A percentile compares a stretch with the other conserved stretches of the same genome.
Evolutionary conservation across 2,329 filamentous ascomycete species (phyloP).

Genomic region (Aspergillus awamori): DNA sequence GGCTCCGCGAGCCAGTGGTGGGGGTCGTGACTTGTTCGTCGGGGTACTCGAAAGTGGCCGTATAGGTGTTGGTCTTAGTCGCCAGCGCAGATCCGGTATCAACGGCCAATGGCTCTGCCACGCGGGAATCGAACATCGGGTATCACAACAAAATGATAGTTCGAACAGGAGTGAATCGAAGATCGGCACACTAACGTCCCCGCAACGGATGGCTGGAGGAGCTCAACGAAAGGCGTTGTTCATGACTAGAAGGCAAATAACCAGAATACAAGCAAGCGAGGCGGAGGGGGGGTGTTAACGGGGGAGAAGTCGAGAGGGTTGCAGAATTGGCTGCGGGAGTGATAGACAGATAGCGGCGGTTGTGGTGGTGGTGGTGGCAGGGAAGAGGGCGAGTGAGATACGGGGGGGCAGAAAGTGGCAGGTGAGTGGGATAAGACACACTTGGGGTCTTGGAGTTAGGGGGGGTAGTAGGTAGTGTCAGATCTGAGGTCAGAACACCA

Average conservation of each 20-base stretch:
- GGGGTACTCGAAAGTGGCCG: slow-evolving; percentile 49
- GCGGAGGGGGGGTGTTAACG: slow-evolving; percentile 17
- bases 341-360: slow-evolving; percentile 10
- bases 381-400: slow-evolving; percentile 10
- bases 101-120: slow-evolving; percentile 37
- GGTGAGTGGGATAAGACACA: slow-evolving; percentile 14
- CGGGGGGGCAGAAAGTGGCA: not conserved
- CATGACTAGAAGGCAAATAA: slow-evolving; percentile 25
- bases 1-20: slow-evolving; percentile 33
- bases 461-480: slow-evolving; percentile 9
- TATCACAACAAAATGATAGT: slow-evolving; percentile 16
- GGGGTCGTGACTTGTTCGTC: slow-evolving; percentile 40
- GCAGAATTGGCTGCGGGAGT: slow-evolving; percentile 16
- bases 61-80: slow-evolving; percentile 41
- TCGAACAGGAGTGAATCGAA: not conserved
- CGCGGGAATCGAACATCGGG: slow-evolving; percentile 40
- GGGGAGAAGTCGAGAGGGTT: slow-evolving; percentile 12
- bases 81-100: slow-evolving; percentile 37
- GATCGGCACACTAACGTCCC: slow-evolving; percentile 19
- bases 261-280: slow-evolving; percentile 3
- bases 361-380: slow-evolving; percentile 14
- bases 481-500: not conserved
- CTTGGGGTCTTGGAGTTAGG: not conserved
- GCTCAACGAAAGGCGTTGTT: slow-evolving; percentile 25
- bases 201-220: slow-evolving; percentile 25